Evolutionary conservation across 2,329 filamentous ascomycete species (phyloP).

Genomic region (Calonectria honghensis): DNA sequence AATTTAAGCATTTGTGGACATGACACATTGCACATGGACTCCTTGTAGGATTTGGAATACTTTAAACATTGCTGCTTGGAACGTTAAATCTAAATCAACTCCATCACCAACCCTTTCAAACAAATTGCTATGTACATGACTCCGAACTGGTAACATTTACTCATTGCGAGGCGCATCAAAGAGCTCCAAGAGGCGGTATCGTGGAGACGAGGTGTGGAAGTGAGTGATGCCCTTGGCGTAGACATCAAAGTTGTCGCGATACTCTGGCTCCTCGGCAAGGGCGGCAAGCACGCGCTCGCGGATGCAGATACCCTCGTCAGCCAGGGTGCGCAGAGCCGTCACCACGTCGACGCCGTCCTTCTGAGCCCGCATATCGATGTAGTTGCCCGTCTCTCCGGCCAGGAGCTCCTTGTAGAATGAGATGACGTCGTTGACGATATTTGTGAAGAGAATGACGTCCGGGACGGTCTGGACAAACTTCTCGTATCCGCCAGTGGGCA

Average conservation of each 20-base stretch:
- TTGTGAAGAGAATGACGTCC: conserved; percentile 39
- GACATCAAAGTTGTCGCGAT: conserved; percentile 1
- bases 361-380: conserved; percentile 36
- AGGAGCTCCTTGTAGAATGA: conserved; percentile 40
- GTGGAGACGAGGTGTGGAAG: conserved; percentile 3
- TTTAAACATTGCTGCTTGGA: neutral
- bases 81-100: neutral
- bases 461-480: conserved; percentile 32
- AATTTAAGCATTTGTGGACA: neutral
- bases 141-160: neutral
- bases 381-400: conserved; percentile 39
- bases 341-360: conserved; percentile 35
- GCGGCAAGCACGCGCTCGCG: neutral
- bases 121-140: neutral
- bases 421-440: conserved; percentile 41
- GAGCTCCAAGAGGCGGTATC: neutral
- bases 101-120: neutral
- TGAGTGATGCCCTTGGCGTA: conserved; percentile 11
- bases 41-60: neutral
- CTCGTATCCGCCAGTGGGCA: neutral
- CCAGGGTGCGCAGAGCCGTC: neutral
- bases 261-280: neutral
- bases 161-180: neutral
- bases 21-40: neutral
- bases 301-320: neutral